A percentile compares a stretch with the other conserved stretches of the same genome.
phyloP scores from a whole-genome alignment of 306 rosid genomes.

The Hippophae gyantsensis region DNA sequence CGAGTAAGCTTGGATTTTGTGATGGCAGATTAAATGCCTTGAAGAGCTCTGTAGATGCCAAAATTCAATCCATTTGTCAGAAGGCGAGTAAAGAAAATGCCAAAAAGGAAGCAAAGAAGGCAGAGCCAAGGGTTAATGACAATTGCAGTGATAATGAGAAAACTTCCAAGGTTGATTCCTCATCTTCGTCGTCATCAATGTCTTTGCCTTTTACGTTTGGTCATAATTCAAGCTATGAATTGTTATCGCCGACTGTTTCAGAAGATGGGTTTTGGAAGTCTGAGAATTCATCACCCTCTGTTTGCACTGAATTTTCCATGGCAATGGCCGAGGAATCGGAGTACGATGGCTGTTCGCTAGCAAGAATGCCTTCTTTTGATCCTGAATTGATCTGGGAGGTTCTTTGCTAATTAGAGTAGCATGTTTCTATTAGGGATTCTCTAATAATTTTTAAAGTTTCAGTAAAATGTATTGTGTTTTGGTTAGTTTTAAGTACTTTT shows the following conservation, averaged over 20 bases:
- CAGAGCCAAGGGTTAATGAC: background rate
- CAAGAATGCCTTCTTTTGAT: slow-evolving; percentile 77
- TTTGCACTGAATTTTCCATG: slow-evolving; percentile 33
- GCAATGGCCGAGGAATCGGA: slow-evolving; percentile 30
- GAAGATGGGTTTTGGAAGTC: slow-evolving; percentile 57
- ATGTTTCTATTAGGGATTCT: background rate
- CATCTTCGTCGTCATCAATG: slow-evolving; percentile 28
- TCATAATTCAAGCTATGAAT: slow-evolving; percentile 31
- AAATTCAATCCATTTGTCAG: slow-evolving; percentile 80
- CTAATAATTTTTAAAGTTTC: too few species aligned
- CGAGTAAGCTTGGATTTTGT: slow-evolving; percentile 43
- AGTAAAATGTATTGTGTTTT: background rate
- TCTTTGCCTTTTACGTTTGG: slow-evolving; percentile 17
- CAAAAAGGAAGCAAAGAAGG: slow-evolving; percentile 48
- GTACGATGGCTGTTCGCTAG: slow-evolving; percentile 50
- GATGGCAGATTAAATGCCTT: slow-evolving; percentile 57
- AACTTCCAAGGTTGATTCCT: slow-evolving; percentile 14
- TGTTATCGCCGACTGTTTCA: slow-evolving; percentile 28
- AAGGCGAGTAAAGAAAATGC: slow-evolving; percentile 70
- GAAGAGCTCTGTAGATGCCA: slow-evolving; percentile 64
- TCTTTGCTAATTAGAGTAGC: slow-evolving; percentile 46
- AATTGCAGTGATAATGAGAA: background rate
- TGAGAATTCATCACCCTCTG: slow-evolving; percentile 31
- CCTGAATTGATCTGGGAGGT: slow-evolving; percentile 91
- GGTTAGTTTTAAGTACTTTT: background rate